Percentiles rank a stretch among this genome's conserved stretches.
phyloP scores from a whole-genome alignment of 2,329 filamentous ascomycete genomes.

The Verticillium nubilum region DNA sequence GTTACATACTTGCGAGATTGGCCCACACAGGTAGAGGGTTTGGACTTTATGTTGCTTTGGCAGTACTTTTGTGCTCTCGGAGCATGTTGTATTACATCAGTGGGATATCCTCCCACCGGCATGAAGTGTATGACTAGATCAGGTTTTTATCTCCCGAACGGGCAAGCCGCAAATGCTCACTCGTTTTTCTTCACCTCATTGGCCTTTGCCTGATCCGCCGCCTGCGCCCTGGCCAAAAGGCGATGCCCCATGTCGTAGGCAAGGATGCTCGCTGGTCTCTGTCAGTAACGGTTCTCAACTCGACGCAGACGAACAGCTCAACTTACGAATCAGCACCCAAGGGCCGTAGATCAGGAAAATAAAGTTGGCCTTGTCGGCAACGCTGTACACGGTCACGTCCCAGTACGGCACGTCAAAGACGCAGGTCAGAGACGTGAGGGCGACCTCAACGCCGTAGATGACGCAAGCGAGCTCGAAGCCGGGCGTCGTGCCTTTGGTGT shows the following conservation, averaged over 20 bases:
- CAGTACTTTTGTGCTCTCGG: not conserved
- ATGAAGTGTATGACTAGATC: not conserved
- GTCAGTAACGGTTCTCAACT: not conserved
- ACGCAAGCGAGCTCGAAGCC: conserved; percentile 43
- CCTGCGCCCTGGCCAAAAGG: conserved; percentile 37
- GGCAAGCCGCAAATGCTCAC: conserved; percentile 16
- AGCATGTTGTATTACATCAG: not conserved
- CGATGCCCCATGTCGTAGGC: conserved; percentile 50
- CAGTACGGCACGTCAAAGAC: conserved; percentile 44
- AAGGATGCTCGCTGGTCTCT: conserved; percentile 39
- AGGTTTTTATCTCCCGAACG: not conserved
- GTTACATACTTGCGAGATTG: not conserved
- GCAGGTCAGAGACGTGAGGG: conserved; percentile 45
- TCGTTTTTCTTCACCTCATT: conserved; percentile 33
- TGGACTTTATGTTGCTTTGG: not conserved
- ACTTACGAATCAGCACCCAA: conserved; percentile 49
- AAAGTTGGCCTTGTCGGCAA: conserved; percentile 38
- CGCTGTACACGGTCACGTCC: conserved; percentile 38
- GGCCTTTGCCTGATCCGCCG: conserved; percentile 8
- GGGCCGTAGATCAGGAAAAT: conserved; percentile 45
- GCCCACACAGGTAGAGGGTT: not conserved
- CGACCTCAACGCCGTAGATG: conserved; percentile 45
- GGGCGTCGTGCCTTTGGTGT: conserved; percentile 21
- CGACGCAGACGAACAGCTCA: not conserved
- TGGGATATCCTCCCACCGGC: not conserved